Base-by-base conservation (phyloP, 805 yeast genomes). In the Saturnispora kantuleensis region DNA sequence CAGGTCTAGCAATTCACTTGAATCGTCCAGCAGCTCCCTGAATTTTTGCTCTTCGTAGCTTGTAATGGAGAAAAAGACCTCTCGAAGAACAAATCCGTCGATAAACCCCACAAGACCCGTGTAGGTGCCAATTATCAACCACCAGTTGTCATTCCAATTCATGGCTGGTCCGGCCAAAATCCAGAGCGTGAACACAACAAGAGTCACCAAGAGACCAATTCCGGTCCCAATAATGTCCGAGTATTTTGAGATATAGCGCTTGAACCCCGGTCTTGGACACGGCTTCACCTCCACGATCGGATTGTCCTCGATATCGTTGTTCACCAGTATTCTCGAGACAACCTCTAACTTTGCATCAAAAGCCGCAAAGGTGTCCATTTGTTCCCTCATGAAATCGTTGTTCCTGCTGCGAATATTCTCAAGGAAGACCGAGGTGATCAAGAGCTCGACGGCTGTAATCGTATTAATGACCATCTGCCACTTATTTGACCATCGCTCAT, bases 91-190 rank as follows among this genome's bases (percentile, higher is more conserved):
- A 48, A 66, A 69, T 2, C 73, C 71, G 48, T 69, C 73, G 38
- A 65, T 42, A 48, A 67, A 68, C 1, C 73, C 73, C 35, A 68
- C 56, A 17, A 69, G 55, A 15, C 74, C 74, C 0, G 73, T 66
- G 47, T 69, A 69, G 2, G 74, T 68, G 39, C 74, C 74, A 48
- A 67, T 68, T 35, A 69, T 66, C 35, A 69, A 53, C 72, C 72
- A 69, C 74, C 73, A 69, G 45, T 66, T 57, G 39, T 58, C 62
- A 50, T 51, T 50, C 64, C 65, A 69, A 30, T 52, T 26, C 66
- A 69, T 57, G n/a, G 56, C 44, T 34, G 51, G 41, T 35, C 74
- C 74, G 31, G 67, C 54, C 17, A 55, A 54, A 13, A 67, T 13
- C 74, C 74, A 69, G 16, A 52, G 62, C 11, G 51, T 53, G 42